phyloP scores from a whole-genome alignment of 2,329 filamentous ascomycete genomes.

The Pseudogymnoascus sp. region DNA sequence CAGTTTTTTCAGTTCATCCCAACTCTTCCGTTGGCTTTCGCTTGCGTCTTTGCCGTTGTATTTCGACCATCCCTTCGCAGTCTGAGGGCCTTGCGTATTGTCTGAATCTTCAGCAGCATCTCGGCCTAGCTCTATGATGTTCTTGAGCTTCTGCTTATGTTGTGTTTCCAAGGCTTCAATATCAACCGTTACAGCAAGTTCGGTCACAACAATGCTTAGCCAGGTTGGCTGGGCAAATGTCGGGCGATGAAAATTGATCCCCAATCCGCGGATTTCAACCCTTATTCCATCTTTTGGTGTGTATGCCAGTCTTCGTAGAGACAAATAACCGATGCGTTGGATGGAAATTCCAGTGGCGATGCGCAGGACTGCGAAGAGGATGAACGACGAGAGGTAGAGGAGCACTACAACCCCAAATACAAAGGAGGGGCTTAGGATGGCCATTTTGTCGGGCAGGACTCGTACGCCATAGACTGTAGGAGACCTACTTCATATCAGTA shows the following conservation, averaged over 20 bases:
- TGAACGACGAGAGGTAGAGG: conserved; percentile 82
- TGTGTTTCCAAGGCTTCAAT: conserved; percentile 54
- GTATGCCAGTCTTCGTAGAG: conserved; percentile 82
- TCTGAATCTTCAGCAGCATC: conserved; percentile 22
- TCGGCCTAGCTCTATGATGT: conserved; percentile 11
- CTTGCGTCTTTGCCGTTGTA: conserved; percentile 19
- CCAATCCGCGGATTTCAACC: conserved; percentile 81
- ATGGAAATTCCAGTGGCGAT: conserved; percentile 92
- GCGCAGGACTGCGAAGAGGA: conserved; percentile 85
- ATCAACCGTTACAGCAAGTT: conserved; percentile 78
- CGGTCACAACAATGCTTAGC: conserved; percentile 82
- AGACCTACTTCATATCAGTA: not conserved
- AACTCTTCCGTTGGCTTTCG: conserved; percentile 48
- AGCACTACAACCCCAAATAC: conserved; percentile 78
- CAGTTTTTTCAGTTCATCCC: conserved; percentile 66
- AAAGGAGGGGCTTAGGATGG: conserved; percentile 67
- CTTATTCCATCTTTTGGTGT: conserved; percentile 81
- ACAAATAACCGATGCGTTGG: conserved; percentile 88
- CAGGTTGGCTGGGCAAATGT: conserved; percentile 97
- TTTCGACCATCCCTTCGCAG: conserved; percentile 11
- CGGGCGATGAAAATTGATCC: conserved; percentile 80
- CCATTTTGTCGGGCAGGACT: conserved; percentile 38
- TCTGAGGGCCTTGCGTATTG: not conserved
- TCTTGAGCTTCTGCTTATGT: conserved; percentile 30
- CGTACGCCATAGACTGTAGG: conserved; percentile 1